Conservation (phyloP, 306 rosid genomes). For the Quercus bicolor region DNA sequence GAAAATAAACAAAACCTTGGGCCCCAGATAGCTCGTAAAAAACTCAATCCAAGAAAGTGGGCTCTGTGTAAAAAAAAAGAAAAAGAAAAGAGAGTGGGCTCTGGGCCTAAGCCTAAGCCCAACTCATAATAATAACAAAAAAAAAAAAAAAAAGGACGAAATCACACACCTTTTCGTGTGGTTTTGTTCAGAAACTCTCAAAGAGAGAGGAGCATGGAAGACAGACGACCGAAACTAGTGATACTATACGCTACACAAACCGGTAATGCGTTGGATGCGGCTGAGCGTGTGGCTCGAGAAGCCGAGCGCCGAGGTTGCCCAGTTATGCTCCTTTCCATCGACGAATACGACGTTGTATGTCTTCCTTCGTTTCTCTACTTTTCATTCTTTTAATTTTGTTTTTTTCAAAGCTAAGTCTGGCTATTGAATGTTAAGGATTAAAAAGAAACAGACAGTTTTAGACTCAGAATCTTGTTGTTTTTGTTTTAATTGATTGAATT, state of each 20-base stretch:
- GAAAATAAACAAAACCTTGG: no score
- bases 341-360: conserved; percentile 66
- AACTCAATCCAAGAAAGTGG: no score
- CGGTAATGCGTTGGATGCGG: conserved; percentile 85
- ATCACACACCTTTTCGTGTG: no score
- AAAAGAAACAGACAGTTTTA: background rate
- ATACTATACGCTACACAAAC: conserved; percentile 79
- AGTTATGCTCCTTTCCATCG: conserved; percentile 46
- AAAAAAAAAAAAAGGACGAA: no score
- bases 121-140: no score
- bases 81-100: no score
- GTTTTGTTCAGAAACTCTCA: no score
- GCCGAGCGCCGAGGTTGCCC: conserved; percentile 73
- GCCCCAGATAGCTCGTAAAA: no score
- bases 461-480: background rate
- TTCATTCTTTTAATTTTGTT: no score
- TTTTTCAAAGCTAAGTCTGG: no score
- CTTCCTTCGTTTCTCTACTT: background rate
- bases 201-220: conserved; percentile 25
- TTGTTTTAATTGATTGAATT: background rate
- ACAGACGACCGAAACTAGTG: conserved; percentile 35
- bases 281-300: conserved; percentile 77
- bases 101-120: no score
- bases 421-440: background rate
- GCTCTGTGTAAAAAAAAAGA: no score